Conservation (phyloP, 768 basidiomycete genomes). For the Amanita pseudoporphyria region DNA sequence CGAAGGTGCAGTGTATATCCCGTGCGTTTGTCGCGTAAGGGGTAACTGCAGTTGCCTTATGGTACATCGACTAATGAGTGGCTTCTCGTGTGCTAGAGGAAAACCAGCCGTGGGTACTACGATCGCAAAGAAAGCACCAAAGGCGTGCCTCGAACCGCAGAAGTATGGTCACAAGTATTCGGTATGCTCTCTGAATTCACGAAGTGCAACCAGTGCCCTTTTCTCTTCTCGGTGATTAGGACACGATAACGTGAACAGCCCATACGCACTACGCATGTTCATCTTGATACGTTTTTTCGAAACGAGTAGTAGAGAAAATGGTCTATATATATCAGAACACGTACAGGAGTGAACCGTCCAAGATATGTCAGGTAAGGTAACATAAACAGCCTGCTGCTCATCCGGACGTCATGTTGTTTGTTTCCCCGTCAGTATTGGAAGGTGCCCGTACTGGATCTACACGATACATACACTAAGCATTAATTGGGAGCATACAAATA, state of each 20-base stretch:
- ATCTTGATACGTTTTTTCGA: not conserved
- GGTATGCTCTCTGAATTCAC: no score
- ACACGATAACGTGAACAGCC: not conserved
- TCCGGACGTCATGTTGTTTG: conserved; percentile 46
- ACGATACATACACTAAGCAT: conserved; percentile 7
- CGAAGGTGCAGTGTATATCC: no score
- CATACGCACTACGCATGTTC: not conserved
- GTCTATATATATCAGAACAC: conserved; percentile 28
- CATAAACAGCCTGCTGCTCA: conserved; percentile 18
- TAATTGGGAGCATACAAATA: conserved; percentile 9
- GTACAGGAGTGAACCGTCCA: conserved; percentile 14
- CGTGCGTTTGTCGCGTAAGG: no score
- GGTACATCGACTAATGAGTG: no score
- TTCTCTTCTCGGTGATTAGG: not conserved
- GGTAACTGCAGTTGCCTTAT: no score
- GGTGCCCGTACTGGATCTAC: conserved; percentile 59
- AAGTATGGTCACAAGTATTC: no score
- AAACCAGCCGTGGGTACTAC: not conserved
- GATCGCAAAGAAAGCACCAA: not conserved
- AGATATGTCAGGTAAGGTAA: conserved; percentile 2
- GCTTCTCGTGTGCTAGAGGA: no score
- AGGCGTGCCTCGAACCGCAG: not conserved
- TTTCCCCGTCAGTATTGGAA: conserved; percentile 47
- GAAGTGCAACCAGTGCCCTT: not conserved
- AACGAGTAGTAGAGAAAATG: conserved; percentile 17